These are phyloP conservation scores for Nemania bipapillata DNA, from an alignment of 2,329 filamentous ascomycete genomes.

Conservation along the genomic window DNA sequence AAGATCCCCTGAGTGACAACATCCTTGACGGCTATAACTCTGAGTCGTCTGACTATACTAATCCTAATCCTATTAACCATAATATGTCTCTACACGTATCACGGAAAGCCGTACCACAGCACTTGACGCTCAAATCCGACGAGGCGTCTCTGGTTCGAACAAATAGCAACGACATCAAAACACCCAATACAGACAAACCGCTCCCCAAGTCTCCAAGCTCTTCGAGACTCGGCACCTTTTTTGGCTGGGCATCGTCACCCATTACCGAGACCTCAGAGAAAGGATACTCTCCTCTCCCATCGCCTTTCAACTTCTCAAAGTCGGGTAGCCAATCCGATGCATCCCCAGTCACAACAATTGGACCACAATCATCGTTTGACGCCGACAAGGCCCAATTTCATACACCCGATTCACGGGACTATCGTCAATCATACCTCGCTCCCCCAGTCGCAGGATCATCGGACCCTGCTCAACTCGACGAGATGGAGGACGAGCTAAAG, in stretches of 20 bases:
- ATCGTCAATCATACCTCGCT: constrained; percentile 64
- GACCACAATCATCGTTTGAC: constrained; percentile 54
- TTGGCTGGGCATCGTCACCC: constrained; percentile 64
- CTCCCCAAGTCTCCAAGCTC: constrained; percentile 65
- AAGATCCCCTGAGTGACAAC: constrained; percentile 51
- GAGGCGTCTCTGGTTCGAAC: constrained; percentile 49
- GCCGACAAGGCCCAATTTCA: constrained; percentile 56
- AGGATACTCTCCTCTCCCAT: constrained; percentile 60
- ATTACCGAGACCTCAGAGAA: constrained; percentile 64
- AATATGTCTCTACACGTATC: constrained; percentile 61
- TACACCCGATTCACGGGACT: constrained; percentile 59
- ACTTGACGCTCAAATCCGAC: constrained; percentile 62
- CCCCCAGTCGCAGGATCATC: constrained; percentile 58
- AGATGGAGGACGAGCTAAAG: constrained; percentile 93
- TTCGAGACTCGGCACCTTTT: constrained; percentile 63
- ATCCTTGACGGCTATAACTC: constrained; percentile 52
- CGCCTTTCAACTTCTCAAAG: constrained; percentile 60
- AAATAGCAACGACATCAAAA: constrained; percentile 47
- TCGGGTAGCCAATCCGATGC: constrained; percentile 56
- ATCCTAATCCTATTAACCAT: constrained; percentile 54
- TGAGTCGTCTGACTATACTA: constrained; percentile 53
- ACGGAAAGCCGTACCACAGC: constrained; percentile 63
- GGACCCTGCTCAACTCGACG: constrained; percentile 72
- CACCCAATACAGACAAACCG: constrained; percentile 64
- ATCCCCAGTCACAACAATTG: constrained; percentile 54